Evolutionary conservation across 2,329 filamentous ascomycete species (phyloP), one percentile per base, ranked within the genome.

Genomic region (Fusarium camptoceras): DNA sequence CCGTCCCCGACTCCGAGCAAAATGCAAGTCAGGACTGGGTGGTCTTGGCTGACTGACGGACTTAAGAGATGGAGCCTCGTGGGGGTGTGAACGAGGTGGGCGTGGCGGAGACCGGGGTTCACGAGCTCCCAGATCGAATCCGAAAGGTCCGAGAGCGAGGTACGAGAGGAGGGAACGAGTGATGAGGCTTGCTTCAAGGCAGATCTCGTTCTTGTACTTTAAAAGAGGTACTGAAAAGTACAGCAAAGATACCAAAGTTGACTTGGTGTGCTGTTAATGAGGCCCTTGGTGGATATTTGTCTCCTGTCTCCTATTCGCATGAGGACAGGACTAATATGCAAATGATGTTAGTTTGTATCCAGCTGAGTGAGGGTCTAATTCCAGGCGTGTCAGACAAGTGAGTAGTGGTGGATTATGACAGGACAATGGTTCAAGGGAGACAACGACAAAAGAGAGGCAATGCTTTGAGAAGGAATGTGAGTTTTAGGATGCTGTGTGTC

Each of bases 1-100:
- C 70, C 68, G 60, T 65, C 68, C 66, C 69, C 64, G 64, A 64
- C 64, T 42, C 73, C 66, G 73, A 72, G 43, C 59, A 61, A 68
- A 67, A 58, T 46, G 72, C 66, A 59, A 70, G 63, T 50, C 12
- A 25, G 34, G 22, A 20, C 49, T 51, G 47, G 55, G 64, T 63
- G 60, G 64, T 55, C 65, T 71, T 72, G 60, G 68, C 68, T 71
- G 64, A 41, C 55, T 57, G 68, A 68, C 47, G 30, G 30, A 25
- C 47, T 34, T 34, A 24, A 16, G 24, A 47, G 24, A 31, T 41
- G 59, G 60, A 63, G 61, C 47, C 46, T 71, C 60, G 64, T 64
- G 60, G 64, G 68, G 70, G 68, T 68, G 57, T 55, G 62, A 64
- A 50, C 28, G 64, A 58, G 59, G 59, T 65, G 71, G 60, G 65